These are phyloP conservation scores for Geotrichum histeridarum DNA, from an alignment of 1,139 yeast genomes.

Conservation along the genomic window DNA sequence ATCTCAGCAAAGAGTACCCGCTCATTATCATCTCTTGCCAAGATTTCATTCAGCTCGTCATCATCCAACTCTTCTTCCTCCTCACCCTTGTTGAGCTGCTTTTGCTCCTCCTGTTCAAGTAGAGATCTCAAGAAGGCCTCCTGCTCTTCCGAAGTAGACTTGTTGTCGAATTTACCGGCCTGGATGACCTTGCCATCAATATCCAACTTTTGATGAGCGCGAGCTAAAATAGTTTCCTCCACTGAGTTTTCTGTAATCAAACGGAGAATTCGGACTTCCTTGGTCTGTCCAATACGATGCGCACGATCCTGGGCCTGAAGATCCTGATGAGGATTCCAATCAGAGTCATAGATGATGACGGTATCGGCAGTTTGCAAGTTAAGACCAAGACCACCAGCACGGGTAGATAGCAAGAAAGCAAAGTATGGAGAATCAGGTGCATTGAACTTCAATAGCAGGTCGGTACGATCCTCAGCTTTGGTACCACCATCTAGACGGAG, in stretches of 20 bases:
- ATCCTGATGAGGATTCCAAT: slow-evolving; percentile 99
- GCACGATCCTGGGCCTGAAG: slow-evolving; percentile 98
- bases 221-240: slow-evolving; percentile 87
- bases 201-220: slow-evolving; percentile 90
- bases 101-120: slow-evolving; percentile 70
- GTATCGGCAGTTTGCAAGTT: slow-evolving; percentile 96
- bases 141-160: slow-evolving; percentile 94
- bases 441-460: slow-evolving; percentile 74
- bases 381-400: slow-evolving; percentile 97
- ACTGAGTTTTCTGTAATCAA: slow-evolving; percentile 89
- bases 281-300: slow-evolving; percentile 95
- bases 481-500: slow-evolving; percentile 88
- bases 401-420: slow-evolving; percentile 81
- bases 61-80: slow-evolving; percentile 54
- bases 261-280: slow-evolving; percentile 89
- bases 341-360: slow-evolving; percentile 91
- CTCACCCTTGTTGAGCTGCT: slow-evolving; percentile 46
- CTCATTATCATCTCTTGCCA: slow-evolving; percentile 81
- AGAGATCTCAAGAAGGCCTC: slow-evolving; percentile 84
- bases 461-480: slow-evolving; percentile 90
- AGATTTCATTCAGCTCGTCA: slow-evolving; percentile 78
- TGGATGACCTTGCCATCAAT: slow-evolving; percentile 98
- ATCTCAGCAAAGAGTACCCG: slow-evolving; percentile 56
- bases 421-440: slow-evolving; percentile 84
- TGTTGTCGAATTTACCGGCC: slow-evolving; percentile 97